phyloP scores from a whole-genome alignment of 495 filamentous ascomycete species.

The Astrocystis sublimbata region DNA sequence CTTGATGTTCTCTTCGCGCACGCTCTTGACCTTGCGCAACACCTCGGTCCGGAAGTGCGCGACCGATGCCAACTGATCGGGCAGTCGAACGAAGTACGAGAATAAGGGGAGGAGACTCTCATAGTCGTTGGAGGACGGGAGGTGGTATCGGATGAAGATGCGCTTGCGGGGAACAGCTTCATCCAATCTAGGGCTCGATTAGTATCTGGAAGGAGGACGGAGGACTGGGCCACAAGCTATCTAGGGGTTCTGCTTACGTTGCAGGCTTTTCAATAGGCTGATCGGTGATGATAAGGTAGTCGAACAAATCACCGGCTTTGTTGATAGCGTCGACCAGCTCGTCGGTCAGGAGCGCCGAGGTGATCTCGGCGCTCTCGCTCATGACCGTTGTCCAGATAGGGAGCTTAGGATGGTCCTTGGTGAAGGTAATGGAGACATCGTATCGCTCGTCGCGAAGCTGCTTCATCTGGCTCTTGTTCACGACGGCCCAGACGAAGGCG shows the following conservation, averaged over 20 bases:
- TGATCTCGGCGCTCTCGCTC: constrained; percentile 94
- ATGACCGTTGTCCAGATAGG: constrained; percentile 93
- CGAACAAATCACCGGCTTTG: constrained; percentile 76
- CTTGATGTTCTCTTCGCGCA: constrained; percentile 79
- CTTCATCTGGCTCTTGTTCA: constrained; percentile 94
- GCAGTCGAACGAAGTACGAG: constrained; percentile 76
- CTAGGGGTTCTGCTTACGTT: constrained; percentile 69
- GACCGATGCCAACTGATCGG: constrained; percentile 72
- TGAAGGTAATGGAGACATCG: constrained; percentile 87
- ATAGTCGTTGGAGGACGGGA: constrained; percentile 69
- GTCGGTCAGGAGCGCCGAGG: constrained; percentile 79
- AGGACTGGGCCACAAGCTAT: not conserved
- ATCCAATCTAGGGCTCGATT: constrained; percentile 63
- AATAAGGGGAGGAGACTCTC: constrained; percentile 71
- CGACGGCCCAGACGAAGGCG: constrained; percentile 90
- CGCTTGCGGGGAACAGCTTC: constrained; percentile 86
- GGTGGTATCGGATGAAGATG: constrained; percentile 69
- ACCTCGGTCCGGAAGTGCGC: constrained; percentile 92
- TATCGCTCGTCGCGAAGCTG: constrained; percentile 87
- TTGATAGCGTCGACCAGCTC: constrained; percentile 81
- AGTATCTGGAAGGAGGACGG: constrained; percentile 23
- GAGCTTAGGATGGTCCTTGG: constrained; percentile 86
- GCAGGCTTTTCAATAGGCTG: constrained; percentile 87
- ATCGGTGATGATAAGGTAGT: constrained; percentile 87
- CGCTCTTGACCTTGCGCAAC: constrained; percentile 73